A percentile compares a stretch with the other conserved stretches of the same genome.
These are phyloP conservation scores for Physocladia obscura DNA, from an alignment of 192 early-diverging fungal species.

Conservation along the genomic window DNA sequence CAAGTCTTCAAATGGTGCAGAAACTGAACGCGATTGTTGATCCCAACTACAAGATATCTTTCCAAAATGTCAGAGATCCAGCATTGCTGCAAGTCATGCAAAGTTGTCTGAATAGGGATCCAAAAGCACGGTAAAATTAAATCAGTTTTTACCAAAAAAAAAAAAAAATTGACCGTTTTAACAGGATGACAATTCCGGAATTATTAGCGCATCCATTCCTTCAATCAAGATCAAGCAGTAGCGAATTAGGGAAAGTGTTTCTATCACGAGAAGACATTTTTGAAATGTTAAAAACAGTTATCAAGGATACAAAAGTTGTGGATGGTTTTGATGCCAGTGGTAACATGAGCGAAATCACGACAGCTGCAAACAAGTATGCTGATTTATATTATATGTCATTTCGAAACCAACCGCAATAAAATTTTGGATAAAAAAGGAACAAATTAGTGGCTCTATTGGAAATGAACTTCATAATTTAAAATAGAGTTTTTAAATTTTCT, in stretches of 20 bases:
- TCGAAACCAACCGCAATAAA: no score
- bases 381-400: no score
- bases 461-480: no score
- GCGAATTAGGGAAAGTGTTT: not conserved
- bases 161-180: not conserved
- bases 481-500: no score
- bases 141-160: not conserved
- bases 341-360: no score
- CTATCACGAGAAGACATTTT: not conserved
- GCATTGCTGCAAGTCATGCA: slow-evolving; percentile 58
- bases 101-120: slow-evolving; percentile 69
- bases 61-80: slow-evolving; percentile 49
- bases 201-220: slow-evolving; percentile 56
- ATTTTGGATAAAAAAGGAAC: no score
- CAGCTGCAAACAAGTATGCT: no score
- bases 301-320: no score
- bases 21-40: slow-evolving; percentile 76
- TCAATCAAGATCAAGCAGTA: not conserved
- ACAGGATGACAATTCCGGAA: slow-evolving; percentile 24
- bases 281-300: no score
- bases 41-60: slow-evolving; percentile 65
- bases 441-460: no score
- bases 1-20: slow-evolving; percentile 59
- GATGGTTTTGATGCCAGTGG: no score
- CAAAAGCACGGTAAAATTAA: slow-evolving; percentile 39